A percentile compares a stretch with the other conserved stretches of the same genome.
These are phyloP conservation scores for Suhomyces coccinellae DNA, from an alignment of 1,139 yeast species.

Conservation along the genomic window DNA sequence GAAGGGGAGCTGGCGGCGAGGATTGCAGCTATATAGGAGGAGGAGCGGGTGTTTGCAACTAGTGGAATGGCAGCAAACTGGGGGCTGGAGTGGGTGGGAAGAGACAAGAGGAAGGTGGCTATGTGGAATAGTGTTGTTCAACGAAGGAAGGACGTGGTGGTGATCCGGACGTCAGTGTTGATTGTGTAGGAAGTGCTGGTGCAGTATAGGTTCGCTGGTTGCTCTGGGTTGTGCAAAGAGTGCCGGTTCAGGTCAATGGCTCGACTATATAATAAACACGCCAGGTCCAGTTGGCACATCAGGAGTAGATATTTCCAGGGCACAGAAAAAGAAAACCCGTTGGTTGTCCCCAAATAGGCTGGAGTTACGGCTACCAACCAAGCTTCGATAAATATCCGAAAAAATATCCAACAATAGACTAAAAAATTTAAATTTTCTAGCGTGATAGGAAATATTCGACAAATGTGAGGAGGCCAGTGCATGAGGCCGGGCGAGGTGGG, in stretches of 20 bases:
- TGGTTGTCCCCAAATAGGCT: conserved; percentile 6
- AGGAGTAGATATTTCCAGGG: conserved; percentile 1
- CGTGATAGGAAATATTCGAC: background rate
- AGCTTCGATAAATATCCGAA: conserved; percentile 9
- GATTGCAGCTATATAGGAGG: no score
- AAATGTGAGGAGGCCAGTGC: background rate
- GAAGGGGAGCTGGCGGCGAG: background rate
- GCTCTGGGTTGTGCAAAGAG: no score
- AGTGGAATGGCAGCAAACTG: no score
- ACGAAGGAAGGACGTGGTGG: no score
- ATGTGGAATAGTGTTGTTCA: no score
- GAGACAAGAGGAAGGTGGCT: no score
- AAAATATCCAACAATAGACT: conserved; percentile 8
- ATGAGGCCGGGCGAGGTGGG: background rate
- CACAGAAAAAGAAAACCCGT: conserved; percentile 3
- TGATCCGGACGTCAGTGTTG: no score
- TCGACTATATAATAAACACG: conserved; percentile 1
- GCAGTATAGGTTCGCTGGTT: no score
- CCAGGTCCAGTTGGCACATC: conserved; percentile 1
- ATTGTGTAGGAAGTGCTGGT: no score
- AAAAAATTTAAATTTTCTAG: conserved; percentile 6
- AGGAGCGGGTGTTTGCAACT: no score
- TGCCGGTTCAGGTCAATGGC: background rate
- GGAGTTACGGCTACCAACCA: conserved; percentile 6
- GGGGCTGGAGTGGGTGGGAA: no score